Base-by-base conservation (phyloP, 1,284 basidiomycete genomes). In the Cryptococcus floricola region DNA sequence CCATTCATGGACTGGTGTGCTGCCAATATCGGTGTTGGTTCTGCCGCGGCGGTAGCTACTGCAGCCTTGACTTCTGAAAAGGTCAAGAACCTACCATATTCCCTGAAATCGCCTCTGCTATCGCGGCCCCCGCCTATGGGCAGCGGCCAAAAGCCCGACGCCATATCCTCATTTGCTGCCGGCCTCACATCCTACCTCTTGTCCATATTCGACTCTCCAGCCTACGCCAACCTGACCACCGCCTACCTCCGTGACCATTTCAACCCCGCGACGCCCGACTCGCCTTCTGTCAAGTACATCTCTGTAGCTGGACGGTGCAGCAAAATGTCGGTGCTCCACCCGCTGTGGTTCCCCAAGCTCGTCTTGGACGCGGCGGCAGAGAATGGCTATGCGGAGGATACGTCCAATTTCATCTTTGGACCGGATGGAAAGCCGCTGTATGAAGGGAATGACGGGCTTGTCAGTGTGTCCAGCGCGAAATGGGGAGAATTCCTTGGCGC, bases 1-100 rank as follows among this genome's bases (percentile, higher is more conserved):
- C 93, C 95, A 0, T 98, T 98, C 75, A 98, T 98, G 96, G 93
- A 98, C 77, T 98, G 95, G 95, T 98, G 95, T 78, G 82, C 83
- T 82, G 87, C 88, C 52, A 88, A 92, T 66, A 87, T 95, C 61
- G 92, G 93, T 3, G 83, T 95, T 25, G 93, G 92, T 80, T 73
- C 79, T 74, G 65, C 74, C 27, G 60, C 68, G 50, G 57, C 67
- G 13, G 59, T 61, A 10, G 65, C 65, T 38, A 61, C 66, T 41
- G 66, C 69, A 12, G 58, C 65, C 9, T 48, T 61, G 27, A 56
- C 57, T 9, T 63, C 61, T 43, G 58, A 67, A 42, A 47, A 44
- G 27, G 34, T 48, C 19, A 60, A 66, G 48, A 54, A 61, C 16
- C 56, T 59, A 23, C 64, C 81, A 0, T 82, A 78, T 63, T 80